These are phyloP conservation scores for Apostasia shenzhenica DNA, from an alignment of 106 monocot genomes.

Conservation along the genomic window DNA sequence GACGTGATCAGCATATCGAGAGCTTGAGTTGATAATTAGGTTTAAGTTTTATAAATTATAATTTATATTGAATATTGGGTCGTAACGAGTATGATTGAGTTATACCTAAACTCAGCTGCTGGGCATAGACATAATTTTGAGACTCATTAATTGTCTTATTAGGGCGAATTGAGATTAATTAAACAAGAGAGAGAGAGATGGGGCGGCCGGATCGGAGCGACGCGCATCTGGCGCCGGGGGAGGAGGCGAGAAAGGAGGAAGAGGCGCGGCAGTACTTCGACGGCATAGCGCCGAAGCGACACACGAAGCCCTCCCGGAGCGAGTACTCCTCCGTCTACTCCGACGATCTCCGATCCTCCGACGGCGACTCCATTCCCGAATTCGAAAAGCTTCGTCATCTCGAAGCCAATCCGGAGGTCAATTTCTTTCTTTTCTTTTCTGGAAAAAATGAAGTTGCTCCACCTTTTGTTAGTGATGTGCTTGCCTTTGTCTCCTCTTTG, in stretches of 20 bases:
- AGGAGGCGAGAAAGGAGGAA: constrained; percentile 47
- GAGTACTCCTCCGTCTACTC: constrained; percentile 42
- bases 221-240: constrained; percentile 50
- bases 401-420: constrained; percentile 48
- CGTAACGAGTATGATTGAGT: too few species aligned
- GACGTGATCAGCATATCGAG: too few species aligned
- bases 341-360: constrained; percentile 13
- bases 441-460: constrained; percentile 10
- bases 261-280: constrained; percentile 72
- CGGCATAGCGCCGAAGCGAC: constrained; percentile 57
- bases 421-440: background rate
- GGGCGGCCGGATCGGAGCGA: constrained; percentile 73
- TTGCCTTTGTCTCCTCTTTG: background rate
- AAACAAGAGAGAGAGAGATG: constrained; percentile 4
- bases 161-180: too few species aligned
- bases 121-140: too few species aligned
- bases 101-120: too few species aligned
- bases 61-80: too few species aligned
- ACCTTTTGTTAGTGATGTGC: background rate
- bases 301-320: constrained; percentile 86
- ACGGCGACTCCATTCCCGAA: constrained; percentile 49
- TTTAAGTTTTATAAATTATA: too few species aligned
- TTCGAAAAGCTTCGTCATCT: constrained; percentile 53
- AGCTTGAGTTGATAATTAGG: too few species aligned
- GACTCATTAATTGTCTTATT: too few species aligned